Evolutionary conservation across 257 asterid genomes (phyloP).

Genomic region (Parsonsia alboflavescens): DNA sequence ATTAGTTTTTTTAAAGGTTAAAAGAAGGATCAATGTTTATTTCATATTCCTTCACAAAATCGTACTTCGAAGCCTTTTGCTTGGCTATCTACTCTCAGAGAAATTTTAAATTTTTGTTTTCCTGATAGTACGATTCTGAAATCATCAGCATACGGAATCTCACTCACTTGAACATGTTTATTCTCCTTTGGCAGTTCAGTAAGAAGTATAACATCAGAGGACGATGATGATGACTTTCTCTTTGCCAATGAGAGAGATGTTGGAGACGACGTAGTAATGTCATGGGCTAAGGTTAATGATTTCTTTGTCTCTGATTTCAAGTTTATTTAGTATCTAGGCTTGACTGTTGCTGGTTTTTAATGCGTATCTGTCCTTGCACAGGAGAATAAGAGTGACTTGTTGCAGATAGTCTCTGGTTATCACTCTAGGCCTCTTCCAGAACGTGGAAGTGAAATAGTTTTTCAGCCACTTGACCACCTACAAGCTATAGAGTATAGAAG

Average conservation of each 20-base stretch:
- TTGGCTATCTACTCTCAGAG: background rate
- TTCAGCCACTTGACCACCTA: slow-evolving; percentile 84
- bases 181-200: slow-evolving; percentile 73
- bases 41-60: slow-evolving; percentile 6
- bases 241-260: slow-evolving; percentile 40
- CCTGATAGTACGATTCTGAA: background rate
- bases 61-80: background rate
- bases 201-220: slow-evolving; percentile 53
- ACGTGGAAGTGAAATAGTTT: slow-evolving; percentile 58
- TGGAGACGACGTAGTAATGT: slow-evolving; percentile 48
- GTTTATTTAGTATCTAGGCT: slow-evolving; percentile 10
- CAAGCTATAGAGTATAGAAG: slow-evolving; percentile 62
- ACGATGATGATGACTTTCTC: slow-evolving; percentile 42
- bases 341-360: slow-evolving; percentile 15
- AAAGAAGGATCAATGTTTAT: slow-evolving; percentile 5
- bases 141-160: background rate
- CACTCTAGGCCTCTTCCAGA: slow-evolving; percentile 60
- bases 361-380: slow-evolving; percentile 22
- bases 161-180: slow-evolving; percentile 9
- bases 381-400: slow-evolving; percentile 77
- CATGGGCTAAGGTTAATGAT: slow-evolving; percentile 74
- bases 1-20: slow-evolving; percentile 3
- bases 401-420: slow-evolving; percentile 79
- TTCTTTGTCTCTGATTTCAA: slow-evolving; percentile 8
- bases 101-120: background rate